Base-by-base conservation (phyloP, 441 rosid species). In the Pelargonium myrrhifolium region DNA sequence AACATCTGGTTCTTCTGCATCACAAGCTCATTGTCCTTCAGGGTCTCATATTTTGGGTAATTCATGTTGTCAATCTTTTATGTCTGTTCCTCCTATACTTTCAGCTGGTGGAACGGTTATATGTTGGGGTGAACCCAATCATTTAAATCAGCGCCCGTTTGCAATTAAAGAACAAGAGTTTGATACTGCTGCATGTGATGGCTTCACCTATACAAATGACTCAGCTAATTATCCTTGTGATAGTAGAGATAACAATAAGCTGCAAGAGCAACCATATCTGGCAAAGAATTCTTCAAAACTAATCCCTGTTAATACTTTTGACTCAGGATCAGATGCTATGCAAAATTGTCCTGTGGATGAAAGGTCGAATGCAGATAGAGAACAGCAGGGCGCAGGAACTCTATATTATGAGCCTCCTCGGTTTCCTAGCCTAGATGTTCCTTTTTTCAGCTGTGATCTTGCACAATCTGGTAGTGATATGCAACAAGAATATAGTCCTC, bases 361-460 rank as follows among this genome's bases (percentile, higher is more conserved):
- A 45, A 78, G 76, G 66, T 74, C 70, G 66, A 76, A 68, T 43
- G 66, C 67, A 35, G 68, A 74, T 37, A 72, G 71, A 69, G 82
- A 82, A 68, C 83, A 77, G 71, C 78, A 80, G 68, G 87, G 85
- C 72, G 65, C 80, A 65, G 97, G 97, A 67, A 71, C 90, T 73
- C 85, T 94, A 45, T 94, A 87, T 74, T 94, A 94, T 66, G 98
- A 94, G 76, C 99, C 99, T 79, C 99, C 99, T 62, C 91, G 99
- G 66, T 94, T 92, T 78, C 96, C 98, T 59, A 80, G 92, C 77
- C 79, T 89, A 81, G 99, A 94, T 71, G 74, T 94, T 67, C 99
- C 99, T 8, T 92, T 92, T 75, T 81, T 94, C 69, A 92, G 97
- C 82, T 94, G 99, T 79, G 99, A 94, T 76, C 98, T 94, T 79